Conservation (phyloP, 163 green algal genomes). For the Scenedesmus sp. region DNA sequence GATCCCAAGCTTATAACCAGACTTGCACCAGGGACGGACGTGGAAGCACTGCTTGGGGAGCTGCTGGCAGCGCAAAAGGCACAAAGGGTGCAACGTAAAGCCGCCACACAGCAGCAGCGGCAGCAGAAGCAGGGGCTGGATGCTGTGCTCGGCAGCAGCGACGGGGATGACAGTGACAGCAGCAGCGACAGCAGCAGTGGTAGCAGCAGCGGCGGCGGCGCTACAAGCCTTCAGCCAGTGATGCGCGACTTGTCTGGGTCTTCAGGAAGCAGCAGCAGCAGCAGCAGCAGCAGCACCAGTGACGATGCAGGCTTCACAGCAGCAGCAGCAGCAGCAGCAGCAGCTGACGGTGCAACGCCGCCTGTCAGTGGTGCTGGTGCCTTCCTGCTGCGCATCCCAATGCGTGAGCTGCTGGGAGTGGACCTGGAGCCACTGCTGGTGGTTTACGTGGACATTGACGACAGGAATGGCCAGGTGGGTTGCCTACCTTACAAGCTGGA, state of each 20-base stretch:
- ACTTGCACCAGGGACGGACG: constrained; percentile 32
- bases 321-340: constrained; percentile 38
- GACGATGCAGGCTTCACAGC: neutral
- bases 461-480: constrained; percentile 9
- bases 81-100: neutral
- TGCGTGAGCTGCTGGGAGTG: constrained; percentile 49
- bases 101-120: neutral
- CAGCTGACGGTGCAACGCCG: neutral
- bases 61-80: constrained; percentile 19
- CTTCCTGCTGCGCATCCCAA: constrained; percentile 51
- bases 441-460: constrained; percentile 46
- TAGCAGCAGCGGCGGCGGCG: constrained; percentile 21
- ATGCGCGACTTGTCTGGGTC: neutral
- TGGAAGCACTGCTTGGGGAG: neutral
- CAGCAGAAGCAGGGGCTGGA: constrained; percentile 1
- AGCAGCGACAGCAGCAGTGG: constrained; percentile 9
- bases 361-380: constrained; percentile 12
- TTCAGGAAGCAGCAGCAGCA: neutral
- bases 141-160: neutral
- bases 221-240: neutral
- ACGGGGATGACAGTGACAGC: neutral
- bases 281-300: neutral
- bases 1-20: constrained; percentile 48
- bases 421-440: constrained; percentile 47
- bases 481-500: neutral